These are phyloP conservation scores for Irpex rosettiformis DNA, from an alignment of 1,284 basidiomycete genomes.

Conservation along the genomic window DNA sequence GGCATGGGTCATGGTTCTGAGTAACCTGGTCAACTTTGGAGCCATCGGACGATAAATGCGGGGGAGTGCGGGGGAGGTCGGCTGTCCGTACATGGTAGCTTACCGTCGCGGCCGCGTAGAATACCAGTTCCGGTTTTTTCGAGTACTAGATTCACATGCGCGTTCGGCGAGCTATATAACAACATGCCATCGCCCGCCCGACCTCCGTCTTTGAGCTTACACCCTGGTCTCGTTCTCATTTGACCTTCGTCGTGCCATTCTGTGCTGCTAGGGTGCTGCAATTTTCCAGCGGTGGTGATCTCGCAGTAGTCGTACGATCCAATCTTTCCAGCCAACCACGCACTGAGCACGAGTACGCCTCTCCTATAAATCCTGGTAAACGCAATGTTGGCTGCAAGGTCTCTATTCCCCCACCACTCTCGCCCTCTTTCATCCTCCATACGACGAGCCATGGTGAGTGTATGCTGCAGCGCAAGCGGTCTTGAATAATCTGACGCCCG, in stretches of 20 bases:
- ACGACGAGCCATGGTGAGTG: constrained; percentile 33
- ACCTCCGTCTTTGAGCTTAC: background rate
- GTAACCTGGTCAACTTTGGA: constrained; percentile 49
- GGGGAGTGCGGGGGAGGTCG: background rate
- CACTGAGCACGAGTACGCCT: constrained; percentile 22
- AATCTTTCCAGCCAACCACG: constrained; percentile 10
- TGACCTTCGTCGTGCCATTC: constrained; percentile 8
- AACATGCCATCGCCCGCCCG: background rate
- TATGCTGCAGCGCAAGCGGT: background rate
- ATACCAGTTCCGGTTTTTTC: background rate
- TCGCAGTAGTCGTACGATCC: constrained; percentile 13
- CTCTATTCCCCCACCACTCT: constrained; percentile 33
- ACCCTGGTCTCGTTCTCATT: constrained; percentile 1
- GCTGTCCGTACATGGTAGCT: background rate
- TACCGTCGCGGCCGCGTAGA: too few species aligned
- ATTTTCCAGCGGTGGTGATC: background rate
- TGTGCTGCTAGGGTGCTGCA: background rate
- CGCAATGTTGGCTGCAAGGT: constrained; percentile 34
- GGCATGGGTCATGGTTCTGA: constrained; percentile 71
- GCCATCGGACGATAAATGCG: background rate
- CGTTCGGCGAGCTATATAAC: constrained; percentile 1
- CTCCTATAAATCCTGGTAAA: constrained; percentile 10
- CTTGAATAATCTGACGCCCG: background rate
- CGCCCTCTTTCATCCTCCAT: constrained; percentile 33
- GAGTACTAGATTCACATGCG: background rate